A percentile compares a stretch with the other conserved stretches of the same genome.
Conservation (phyloP, 2,329 filamentous ascomycete species). For the Fusarium foetens region DNA sequence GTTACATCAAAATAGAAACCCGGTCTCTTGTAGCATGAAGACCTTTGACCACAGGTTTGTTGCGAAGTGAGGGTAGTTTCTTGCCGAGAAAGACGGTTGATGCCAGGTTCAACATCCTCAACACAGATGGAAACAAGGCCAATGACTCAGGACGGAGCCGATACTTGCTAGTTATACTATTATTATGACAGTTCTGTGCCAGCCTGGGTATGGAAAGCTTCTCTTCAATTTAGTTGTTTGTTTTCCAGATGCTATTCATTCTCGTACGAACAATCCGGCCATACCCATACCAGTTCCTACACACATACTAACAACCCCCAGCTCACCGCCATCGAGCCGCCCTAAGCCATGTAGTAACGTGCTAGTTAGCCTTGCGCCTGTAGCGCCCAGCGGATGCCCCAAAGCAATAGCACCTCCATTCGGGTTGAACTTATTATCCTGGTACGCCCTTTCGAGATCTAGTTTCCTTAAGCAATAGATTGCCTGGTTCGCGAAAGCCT, state of each 20-base stretch:
- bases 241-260: constrained; percentile 1
- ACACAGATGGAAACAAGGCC: neutral
- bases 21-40: too few species aligned
- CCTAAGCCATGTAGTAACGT: too few species aligned
- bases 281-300: constrained; percentile 67
- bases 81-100: neutral
- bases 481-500: too few species aligned
- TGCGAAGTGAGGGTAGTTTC: neutral
- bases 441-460: too few species aligned
- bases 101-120: neutral
- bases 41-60: neutral
- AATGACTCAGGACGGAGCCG: neutral
- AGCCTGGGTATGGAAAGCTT: neutral
- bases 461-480: too few species aligned
- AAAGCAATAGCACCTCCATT: too few species aligned
- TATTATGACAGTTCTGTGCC: neutral
- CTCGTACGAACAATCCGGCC: constrained; percentile 41
- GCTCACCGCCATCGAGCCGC: too few species aligned
- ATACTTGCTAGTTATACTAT: neutral
- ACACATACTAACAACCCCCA: constrained; percentile 93
- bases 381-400: too few species aligned
- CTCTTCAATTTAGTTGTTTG: neutral
- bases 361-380: too few species aligned
- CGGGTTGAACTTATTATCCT: too few species aligned
- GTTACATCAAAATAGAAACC: too few species aligned